A percentile compares a stretch with the other conserved stretches of the same genome.
These are phyloP conservation scores for Chytriomyces sp. DNA, from an alignment of 192 early-diverging fungal species.

Conservation along the genomic window DNA sequence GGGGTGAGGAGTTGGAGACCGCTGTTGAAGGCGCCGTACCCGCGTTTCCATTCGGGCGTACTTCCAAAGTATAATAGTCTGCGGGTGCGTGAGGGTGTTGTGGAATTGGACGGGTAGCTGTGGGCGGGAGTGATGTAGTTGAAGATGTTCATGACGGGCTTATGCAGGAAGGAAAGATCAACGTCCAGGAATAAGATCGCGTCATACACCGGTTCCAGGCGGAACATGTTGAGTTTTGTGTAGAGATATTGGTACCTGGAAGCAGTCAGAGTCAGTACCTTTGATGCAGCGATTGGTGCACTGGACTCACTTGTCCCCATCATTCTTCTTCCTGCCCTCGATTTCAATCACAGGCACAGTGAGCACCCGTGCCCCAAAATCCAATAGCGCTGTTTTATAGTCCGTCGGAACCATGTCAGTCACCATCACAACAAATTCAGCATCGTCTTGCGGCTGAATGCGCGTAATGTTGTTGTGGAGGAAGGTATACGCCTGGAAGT, in stretches of 20 bases:
- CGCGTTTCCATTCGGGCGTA: slow-evolving; percentile 20
- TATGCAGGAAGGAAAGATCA: slow-evolving; percentile 14
- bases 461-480: neutral
- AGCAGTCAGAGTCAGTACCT: neutral
- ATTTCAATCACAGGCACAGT: slow-evolving; percentile 20
- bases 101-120: neutral
- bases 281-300: neutral
- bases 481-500: slow-evolving; percentile 22
- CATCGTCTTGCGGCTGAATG: neutral
- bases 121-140: neutral
- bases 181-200: slow-evolving; percentile 23
- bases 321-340: slow-evolving; percentile 9
- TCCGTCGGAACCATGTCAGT: slow-evolving; percentile 5
- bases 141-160: slow-evolving; percentile 6
- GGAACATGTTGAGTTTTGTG: slow-evolving; percentile 34
- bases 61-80: neutral
- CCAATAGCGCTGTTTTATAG: neutral
- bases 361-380: slow-evolving; percentile 9
- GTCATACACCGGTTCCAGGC: slow-evolving; percentile 19
- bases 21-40: slow-evolving; percentile 25
- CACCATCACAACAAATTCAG: slow-evolving; percentile 27
- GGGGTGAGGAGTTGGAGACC: slow-evolving; percentile 21
- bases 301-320: slow-evolving; percentile 6
- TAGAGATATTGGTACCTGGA: slow-evolving; percentile 21
- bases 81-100: neutral